Conservation (phyloP, 352 stramenopile species). For the Elongisporangium undulatum region DNA sequence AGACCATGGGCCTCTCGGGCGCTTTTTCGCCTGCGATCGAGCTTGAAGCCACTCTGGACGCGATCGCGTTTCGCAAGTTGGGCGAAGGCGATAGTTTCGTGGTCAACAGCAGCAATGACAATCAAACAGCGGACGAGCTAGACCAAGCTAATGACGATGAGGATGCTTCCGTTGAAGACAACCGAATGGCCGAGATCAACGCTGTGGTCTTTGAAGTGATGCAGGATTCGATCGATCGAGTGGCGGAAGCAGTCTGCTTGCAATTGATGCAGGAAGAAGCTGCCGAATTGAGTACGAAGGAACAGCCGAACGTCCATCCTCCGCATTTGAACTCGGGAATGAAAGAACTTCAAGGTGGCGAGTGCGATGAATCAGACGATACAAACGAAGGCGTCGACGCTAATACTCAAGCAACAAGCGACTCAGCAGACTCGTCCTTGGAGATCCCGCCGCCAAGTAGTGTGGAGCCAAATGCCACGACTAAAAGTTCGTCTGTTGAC, state of each 20-base stretch:
- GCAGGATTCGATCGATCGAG: slow-evolving; percentile 24
- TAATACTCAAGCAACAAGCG: not conserved
- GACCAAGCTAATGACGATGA: too few species aligned
- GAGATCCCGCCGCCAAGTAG: not conserved
- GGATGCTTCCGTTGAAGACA: not conserved
- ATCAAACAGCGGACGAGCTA: not conserved
- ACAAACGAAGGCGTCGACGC: not conserved
- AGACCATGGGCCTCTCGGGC: slow-evolving; percentile 24
- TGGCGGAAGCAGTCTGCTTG: slow-evolving; percentile 9
- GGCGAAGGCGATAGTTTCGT: not conserved
- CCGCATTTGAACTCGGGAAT: not conserved
- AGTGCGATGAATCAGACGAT: not conserved
- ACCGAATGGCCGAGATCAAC: slow-evolving; percentile 2
- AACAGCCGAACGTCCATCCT: not conserved
- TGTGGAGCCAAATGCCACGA: not conserved
- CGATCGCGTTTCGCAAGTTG: not conserved
- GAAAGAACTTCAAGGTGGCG: not conserved
- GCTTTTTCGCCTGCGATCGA: slow-evolving; percentile 54
- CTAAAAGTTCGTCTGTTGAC: not conserved
- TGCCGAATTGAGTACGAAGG: not conserved
- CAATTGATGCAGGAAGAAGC: not conserved
- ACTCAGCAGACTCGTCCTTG: not conserved
- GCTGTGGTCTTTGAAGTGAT: slow-evolving; percentile 14
- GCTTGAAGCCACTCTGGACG: slow-evolving; percentile 40
- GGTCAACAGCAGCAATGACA: not conserved